Base-by-base conservation (phyloP, 2,329 filamentous ascomycete species). In the Ophiocordyceps camponoti-floridani region DNA sequence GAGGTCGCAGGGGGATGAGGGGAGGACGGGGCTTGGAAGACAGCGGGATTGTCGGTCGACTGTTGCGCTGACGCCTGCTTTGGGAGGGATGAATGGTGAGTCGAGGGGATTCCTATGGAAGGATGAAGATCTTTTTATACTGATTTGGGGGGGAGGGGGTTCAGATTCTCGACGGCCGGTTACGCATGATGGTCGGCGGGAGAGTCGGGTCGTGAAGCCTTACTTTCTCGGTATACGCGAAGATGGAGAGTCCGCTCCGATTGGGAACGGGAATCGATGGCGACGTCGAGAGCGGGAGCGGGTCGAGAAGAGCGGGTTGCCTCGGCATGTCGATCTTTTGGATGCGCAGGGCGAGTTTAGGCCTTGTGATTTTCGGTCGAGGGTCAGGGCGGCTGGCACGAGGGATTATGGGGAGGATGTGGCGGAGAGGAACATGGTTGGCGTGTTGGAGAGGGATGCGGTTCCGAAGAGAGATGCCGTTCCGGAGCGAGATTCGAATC, bases 341-440 rank as follows among this genome's bases (percentile, higher is more conserved):
- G 64, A 67, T 48, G 52, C 59, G 9, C 47, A 48, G 31, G 42
- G 48, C 1, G 66, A 60, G 19, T 62, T 75, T 37, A 64, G 55
- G 19, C 64, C 66, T 1, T 56, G 61, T 3, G 62, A 72, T 47
- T 72, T 73, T 51, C 57, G 59, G 43, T 55, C 58, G 13, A 62
- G 69, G 18, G 52, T 73, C 4, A 57, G 66, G 45, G 70, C 72
- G 0, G 54, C 68, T 0, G 72, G 71, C 1, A 59, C 61, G 1
- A 62, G 64, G 41, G 66, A 70, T 43, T 77, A 76, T 49, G 74
- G 69, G 16, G 76, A 79, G 53, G 74, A 77, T 53, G 72, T 78
- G 0, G 74, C 72, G 1, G 72, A 77, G 49, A 63, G 75, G 30
- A 78, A 79, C 49, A 61, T 73, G 42, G 33, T 13, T 12, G 16